Conservation (phyloP, 2,329 filamentous ascomycete genomes). For the Ascocoryne sarcoides region DNA sequence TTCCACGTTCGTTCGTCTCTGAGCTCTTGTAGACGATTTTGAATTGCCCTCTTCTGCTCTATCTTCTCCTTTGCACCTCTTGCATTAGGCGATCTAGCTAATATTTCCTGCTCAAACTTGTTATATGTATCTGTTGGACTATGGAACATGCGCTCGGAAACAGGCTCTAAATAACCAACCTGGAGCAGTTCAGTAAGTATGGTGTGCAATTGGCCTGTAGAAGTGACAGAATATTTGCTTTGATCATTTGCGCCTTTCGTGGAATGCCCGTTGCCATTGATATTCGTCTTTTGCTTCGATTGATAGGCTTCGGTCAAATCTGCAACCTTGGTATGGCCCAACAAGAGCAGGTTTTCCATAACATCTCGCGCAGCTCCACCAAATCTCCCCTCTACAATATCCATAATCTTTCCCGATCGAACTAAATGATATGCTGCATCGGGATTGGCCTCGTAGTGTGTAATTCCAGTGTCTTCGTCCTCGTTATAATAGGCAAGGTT, state of each 20-base stretch:
- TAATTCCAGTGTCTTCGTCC: conserved; percentile 50
- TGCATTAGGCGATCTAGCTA: conserved; percentile 42
- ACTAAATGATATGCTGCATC: conserved; percentile 73
- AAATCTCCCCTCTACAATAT: conserved; percentile 64
- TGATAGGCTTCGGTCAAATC: conserved; percentile 60
- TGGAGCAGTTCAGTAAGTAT: conserved; percentile 45
- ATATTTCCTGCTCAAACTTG: conserved; percentile 55
- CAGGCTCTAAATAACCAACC: conserved; percentile 58
- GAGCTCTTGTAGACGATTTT: conserved; percentile 43
- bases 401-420: conserved; percentile 71
- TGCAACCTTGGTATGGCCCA: conserved; percentile 67
- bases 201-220: conserved; percentile 33
- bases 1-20: conserved; percentile 33
- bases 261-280: conserved; percentile 22
- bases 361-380: conserved; percentile 67
- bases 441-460: conserved; percentile 78
- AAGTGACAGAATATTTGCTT: conserved; percentile 10
- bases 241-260: conserved; percentile 14
- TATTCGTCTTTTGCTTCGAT: conserved; percentile 14
- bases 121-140: conserved; percentile 51
- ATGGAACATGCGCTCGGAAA: conserved; percentile 47
- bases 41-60: conserved; percentile 49
- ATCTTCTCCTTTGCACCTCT: conserved; percentile 59
- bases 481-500: conserved; percentile 72
- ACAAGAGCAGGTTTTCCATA: conserved; percentile 63